Conservation (phyloP, 352 stramenopile genomes). For the Phytophthora europaea region DNA sequence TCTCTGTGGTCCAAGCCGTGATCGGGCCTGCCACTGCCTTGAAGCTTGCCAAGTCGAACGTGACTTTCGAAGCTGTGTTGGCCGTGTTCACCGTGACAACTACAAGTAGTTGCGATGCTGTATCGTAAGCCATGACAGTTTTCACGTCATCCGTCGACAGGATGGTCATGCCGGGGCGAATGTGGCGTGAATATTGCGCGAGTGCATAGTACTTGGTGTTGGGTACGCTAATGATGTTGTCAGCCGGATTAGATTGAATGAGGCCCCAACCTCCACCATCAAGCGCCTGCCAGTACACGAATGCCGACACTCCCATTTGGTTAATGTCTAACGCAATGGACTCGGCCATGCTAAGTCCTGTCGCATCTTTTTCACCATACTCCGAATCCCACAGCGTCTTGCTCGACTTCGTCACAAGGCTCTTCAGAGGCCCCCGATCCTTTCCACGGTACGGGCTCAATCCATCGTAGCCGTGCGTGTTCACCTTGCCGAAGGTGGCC, state of each 20-base stretch:
- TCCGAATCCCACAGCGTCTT: conserved; percentile 74
- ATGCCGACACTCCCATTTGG: conserved; percentile 62
- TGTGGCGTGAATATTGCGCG: conserved; percentile 72
- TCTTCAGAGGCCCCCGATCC: conserved; percentile 47
- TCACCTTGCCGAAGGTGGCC: conserved; percentile 54
- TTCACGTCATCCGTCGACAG: conserved; percentile 48
- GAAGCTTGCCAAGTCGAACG: conserved; percentile 54
- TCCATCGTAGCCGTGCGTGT: conserved; percentile 67
- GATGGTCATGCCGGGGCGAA: conserved; percentile 66
- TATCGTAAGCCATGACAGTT: conserved; percentile 59
- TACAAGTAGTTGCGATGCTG: conserved; percentile 13
- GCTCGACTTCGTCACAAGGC: conserved; percentile 30
- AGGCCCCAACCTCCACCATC: conserved; percentile 66
- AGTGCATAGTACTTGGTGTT: conserved; percentile 70
- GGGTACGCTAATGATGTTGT: conserved; percentile 46
- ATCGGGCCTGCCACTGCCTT: conserved; percentile 36
- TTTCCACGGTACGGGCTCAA: conserved; percentile 51
- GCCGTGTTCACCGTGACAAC: conserved; percentile 59
- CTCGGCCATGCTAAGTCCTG: conserved; percentile 58
- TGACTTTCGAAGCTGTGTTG: conserved; percentile 34
- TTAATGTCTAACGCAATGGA: conserved; percentile 67
- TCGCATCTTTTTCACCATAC: conserved; percentile 60
- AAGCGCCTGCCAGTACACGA: conserved; percentile 76
- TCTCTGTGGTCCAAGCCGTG: conserved; percentile 61
- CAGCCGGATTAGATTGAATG: conserved; percentile 50